phyloP scores from a whole-genome alignment of 2,329 filamentous ascomycete genomes.

The Sordariomycetes sp. region DNA sequence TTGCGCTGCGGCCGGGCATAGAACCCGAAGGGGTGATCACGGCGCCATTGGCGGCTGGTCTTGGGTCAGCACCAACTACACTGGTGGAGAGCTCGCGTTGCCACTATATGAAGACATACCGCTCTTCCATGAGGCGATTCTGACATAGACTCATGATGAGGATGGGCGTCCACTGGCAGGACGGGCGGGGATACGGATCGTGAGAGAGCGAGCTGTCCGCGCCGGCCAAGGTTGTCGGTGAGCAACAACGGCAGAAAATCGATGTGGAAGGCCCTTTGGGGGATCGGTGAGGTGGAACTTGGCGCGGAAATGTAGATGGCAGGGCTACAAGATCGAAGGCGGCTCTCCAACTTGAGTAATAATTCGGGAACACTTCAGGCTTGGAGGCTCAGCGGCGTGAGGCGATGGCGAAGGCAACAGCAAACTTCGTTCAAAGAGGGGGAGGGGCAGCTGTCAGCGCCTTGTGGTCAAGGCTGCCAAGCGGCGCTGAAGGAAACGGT shows the following conservation, averaged over 20 bases:
- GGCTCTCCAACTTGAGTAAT: too few species aligned
- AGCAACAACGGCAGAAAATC: too few species aligned
- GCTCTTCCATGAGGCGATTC: conserved; percentile 79
- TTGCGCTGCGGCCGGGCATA: conserved; percentile 82
- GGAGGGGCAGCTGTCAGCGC: background rate
- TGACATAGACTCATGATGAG: conserved; percentile 73
- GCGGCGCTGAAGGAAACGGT: background rate
- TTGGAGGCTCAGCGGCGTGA: background rate
- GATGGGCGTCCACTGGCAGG: background rate
- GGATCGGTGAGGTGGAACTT: background rate
- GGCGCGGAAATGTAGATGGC: too few species aligned
- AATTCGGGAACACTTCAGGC: background rate
- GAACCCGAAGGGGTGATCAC: conserved; percentile 96
- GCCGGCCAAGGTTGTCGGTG: background rate
- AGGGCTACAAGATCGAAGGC: too few species aligned
- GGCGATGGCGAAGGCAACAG: background rate
- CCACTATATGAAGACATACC: conserved; percentile 40
- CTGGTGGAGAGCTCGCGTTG: background rate
- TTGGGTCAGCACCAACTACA: conserved; percentile 10
- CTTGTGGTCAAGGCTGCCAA: background rate
- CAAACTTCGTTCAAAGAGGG: background rate
- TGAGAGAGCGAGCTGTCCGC: background rate
- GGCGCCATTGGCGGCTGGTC: conserved; percentile 85
- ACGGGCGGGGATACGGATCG: background rate
- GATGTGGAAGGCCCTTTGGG: too few species aligned